Conservation (phyloP, 768 basidiomycete species). For the Psilocybe azurescens region DNA sequence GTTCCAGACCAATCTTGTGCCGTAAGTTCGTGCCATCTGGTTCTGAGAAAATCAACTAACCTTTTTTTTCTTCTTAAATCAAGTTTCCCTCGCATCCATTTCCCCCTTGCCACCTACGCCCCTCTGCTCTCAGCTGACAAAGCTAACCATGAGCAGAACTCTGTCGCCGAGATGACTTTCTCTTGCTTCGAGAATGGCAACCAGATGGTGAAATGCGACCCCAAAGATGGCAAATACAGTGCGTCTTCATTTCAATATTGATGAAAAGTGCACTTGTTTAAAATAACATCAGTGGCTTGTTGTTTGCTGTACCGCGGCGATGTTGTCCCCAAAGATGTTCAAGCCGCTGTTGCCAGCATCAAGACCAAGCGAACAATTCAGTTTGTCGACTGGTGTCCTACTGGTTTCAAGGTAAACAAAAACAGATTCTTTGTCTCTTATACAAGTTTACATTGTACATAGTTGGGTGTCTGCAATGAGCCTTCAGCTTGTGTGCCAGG, state of each 20-base stretch:
- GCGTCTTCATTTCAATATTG: conserved; percentile 30
- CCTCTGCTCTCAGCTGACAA: conserved; percentile 95
- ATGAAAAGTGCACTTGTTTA: conserved; percentile 3
- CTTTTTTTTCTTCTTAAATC: conserved; percentile 5
- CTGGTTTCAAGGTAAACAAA: conserved; percentile 78
- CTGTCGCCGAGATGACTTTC: conserved; percentile 97
- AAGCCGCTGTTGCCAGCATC: conserved; percentile 89
- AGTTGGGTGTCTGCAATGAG: conserved; percentile 94
- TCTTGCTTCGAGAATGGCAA: conserved; percentile 96
- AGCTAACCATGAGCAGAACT: conserved; percentile 95
- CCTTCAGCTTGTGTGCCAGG: conserved; percentile 89
- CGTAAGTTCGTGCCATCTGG: conserved; percentile 55
- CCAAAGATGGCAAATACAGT: conserved; percentile 98
- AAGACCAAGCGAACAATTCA: conserved; percentile 98
- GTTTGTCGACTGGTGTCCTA: conserved; percentile 98
- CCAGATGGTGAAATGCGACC: conserved; percentile 96
- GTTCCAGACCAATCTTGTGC: conserved; percentile 98
- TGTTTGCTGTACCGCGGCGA: conserved; percentile 93
- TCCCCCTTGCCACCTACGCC: conserved; percentile 95
- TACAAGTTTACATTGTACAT: background rate
- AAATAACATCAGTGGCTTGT: conserved; percentile 71
- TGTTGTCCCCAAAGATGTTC: conserved; percentile 94
- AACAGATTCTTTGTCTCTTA: background rate
- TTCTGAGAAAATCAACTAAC: background rate
- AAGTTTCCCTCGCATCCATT: conserved; percentile 97